A percentile compares a stretch with the other conserved stretches of the same genome.
phyloP scores from a whole-genome alignment of 148 eudicot genomes.

The Chenopodium formosanum region DNA sequence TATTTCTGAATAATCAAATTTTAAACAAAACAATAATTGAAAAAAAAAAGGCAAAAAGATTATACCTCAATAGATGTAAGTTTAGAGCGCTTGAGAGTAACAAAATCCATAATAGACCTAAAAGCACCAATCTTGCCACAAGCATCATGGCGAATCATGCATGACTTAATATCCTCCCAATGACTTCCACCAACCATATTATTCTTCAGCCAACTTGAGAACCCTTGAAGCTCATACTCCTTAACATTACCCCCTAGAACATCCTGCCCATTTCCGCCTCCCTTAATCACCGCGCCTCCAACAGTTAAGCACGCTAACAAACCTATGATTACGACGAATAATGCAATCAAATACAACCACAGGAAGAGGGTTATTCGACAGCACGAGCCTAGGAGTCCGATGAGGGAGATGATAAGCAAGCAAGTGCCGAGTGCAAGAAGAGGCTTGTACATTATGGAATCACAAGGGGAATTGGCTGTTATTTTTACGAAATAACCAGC shows the following conservation, averaged over 20 bases:
- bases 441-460: constrained; percentile 46
- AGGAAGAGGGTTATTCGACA: constrained; percentile 27
- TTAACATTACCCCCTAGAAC: constrained; percentile 20
- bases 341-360: constrained; percentile 33
- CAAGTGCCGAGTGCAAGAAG: constrained; percentile 30
- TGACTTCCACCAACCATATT: constrained; percentile 25
- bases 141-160: constrained; percentile 38
- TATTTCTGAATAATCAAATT: too few species aligned
- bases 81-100: constrained; percentile 22
- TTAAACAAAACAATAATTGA: too few species aligned
- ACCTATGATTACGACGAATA: constrained; percentile 26
- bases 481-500: constrained; percentile 31
- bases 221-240: constrained; percentile 31
- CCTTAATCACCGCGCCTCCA: constrained; percentile 35
- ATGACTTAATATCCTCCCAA: constrained; percentile 36
- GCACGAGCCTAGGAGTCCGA: constrained; percentile 40
- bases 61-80: constrained; percentile 43
- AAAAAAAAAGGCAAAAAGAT: background rate
- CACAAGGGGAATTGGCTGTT: constrained; percentile 38
- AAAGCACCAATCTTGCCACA: constrained; percentile 33
- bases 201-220: constrained; percentile 37
- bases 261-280: constrained; percentile 10
- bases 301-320: constrained; percentile 26
- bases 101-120: constrained; percentile 31
- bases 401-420: constrained; percentile 30